Evolutionary conservation across 2,329 filamentous ascomycete species (phyloP).

Genomic region (Pestalotiopsis sp.): DNA sequence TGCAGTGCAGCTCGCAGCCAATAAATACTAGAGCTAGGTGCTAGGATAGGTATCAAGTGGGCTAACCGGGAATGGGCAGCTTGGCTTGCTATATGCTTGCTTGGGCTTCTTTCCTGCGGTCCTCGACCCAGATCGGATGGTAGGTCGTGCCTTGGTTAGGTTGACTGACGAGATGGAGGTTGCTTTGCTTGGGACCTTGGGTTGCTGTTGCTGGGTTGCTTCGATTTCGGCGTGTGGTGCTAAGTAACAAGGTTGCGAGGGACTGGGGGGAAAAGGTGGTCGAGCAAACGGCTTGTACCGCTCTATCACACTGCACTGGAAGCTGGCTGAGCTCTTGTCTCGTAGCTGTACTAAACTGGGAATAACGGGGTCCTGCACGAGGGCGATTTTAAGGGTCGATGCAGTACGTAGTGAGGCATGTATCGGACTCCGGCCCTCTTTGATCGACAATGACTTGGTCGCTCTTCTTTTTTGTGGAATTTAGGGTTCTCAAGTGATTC

Average conservation of each 20-base stretch:
- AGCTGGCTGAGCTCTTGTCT: neutral
- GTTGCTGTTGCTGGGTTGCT: neutral
- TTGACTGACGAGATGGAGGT: neutral
- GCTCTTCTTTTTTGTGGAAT: slow-evolving; percentile 3
- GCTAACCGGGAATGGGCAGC: neutral
- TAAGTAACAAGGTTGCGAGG: neutral
- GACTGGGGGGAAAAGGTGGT: neutral
- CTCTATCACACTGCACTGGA: neutral
- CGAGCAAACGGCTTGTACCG: slow-evolving; percentile 7
- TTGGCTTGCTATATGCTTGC: neutral
- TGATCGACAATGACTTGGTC: slow-evolving; percentile 9
- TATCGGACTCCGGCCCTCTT: neutral
- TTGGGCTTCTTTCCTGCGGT: neutral
- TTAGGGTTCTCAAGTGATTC: neutral
- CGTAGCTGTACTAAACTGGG: neutral
- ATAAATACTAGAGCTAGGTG: neutral
- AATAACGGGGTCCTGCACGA: neutral
- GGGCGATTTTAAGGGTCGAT: neutral
- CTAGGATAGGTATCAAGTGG: neutral
- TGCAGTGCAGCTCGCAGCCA: neutral
- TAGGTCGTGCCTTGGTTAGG: neutral
- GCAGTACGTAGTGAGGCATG: neutral
- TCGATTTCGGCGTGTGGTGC: neutral
- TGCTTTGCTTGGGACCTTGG: neutral
- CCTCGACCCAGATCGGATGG: neutral